Evolutionary conservation across 108 stramenopile species (phyloP).

Genomic region (Discostella pseudostelligera): DNA sequence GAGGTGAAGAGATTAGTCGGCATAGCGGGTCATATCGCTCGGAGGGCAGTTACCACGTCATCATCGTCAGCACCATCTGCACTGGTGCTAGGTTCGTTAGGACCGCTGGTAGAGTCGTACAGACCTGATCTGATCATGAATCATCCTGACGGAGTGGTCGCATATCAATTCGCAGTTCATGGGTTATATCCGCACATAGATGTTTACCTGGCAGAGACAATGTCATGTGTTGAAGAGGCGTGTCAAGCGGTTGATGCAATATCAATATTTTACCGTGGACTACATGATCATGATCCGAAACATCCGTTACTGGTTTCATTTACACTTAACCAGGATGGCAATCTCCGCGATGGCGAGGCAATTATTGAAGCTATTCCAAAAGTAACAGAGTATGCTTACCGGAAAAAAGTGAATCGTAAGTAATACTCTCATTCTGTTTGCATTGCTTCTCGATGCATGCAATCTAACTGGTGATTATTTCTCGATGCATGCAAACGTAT

Average conservation of each 20-base stretch:
- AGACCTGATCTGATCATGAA: constrained; percentile 67
- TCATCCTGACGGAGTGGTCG: constrained; percentile 56
- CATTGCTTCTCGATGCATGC: neutral
- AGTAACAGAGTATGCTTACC: constrained; percentile 28
- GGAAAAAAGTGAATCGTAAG: constrained; percentile 43
- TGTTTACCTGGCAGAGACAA: constrained; percentile 76
- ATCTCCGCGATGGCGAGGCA: constrained; percentile 61
- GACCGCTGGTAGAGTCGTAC: constrained; percentile 77
- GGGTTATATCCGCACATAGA: constrained; percentile 68
- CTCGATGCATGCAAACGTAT: neutral
- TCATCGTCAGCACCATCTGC: neutral
- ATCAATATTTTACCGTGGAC: constrained; percentile 7
- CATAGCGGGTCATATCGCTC: constrained; percentile 62
- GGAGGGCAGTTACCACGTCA: constrained; percentile 27
- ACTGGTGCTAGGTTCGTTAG: constrained; percentile 69
- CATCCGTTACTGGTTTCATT: constrained; percentile 68
- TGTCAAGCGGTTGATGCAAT: constrained; percentile 70
- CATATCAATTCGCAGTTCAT: constrained; percentile 46
- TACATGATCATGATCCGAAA: neutral
- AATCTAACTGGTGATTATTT: neutral
- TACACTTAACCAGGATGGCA: constrained; percentile 59
- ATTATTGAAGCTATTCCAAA: constrained; percentile 40
- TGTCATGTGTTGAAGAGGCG: constrained; percentile 74
- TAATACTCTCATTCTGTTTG: neutral
- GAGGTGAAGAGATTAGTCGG: constrained; percentile 34